phyloP scores from a whole-genome alignment of 2,329 filamentous ascomycete species.

The Aspergillus nomiae region DNA sequence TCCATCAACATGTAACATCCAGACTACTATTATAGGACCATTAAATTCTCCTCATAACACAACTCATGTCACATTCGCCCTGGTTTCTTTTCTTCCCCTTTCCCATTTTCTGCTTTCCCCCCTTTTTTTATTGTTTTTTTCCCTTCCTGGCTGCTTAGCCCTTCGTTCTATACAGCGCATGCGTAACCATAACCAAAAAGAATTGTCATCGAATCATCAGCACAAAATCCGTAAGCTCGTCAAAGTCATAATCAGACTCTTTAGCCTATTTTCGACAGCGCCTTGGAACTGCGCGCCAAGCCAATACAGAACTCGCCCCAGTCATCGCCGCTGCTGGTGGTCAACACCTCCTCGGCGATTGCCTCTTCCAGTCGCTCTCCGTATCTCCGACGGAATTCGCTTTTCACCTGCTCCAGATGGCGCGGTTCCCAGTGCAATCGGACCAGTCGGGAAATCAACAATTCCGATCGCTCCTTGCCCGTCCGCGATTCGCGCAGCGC shows the following conservation, averaged over 20 bases:
- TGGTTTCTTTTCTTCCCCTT: background rate
- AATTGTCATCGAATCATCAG: background rate
- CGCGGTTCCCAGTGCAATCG: slow-evolving; percentile 88
- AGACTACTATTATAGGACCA: background rate
- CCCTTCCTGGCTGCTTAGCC: background rate
- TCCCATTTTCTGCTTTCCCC: too few relatives aligned
- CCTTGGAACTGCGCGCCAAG: slow-evolving; percentile 49
- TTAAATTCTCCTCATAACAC: background rate
- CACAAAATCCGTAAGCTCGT: background rate
- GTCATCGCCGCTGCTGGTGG: slow-evolving; percentile 53
- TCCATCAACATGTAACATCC: background rate
- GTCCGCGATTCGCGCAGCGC: slow-evolving; percentile 75
- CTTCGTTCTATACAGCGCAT: background rate
- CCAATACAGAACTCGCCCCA: slow-evolving; percentile 76
- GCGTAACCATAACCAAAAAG: background rate
- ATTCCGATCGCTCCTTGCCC: slow-evolving; percentile 74
- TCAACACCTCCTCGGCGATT: slow-evolving; percentile 73
- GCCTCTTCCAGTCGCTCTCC: slow-evolving; percentile 72
- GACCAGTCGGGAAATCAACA: slow-evolving; percentile 85
- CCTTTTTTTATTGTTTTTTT: background rate
- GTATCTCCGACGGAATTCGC: slow-evolving; percentile 78
- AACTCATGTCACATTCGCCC: background rate
- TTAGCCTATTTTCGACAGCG: slow-evolving; percentile 13
- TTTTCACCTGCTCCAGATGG: slow-evolving; percentile 79
- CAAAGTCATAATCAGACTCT: background rate